Conservation (phyloP, 2,329 filamentous ascomycete species). For the Colletotrichum somersetense region DNA sequence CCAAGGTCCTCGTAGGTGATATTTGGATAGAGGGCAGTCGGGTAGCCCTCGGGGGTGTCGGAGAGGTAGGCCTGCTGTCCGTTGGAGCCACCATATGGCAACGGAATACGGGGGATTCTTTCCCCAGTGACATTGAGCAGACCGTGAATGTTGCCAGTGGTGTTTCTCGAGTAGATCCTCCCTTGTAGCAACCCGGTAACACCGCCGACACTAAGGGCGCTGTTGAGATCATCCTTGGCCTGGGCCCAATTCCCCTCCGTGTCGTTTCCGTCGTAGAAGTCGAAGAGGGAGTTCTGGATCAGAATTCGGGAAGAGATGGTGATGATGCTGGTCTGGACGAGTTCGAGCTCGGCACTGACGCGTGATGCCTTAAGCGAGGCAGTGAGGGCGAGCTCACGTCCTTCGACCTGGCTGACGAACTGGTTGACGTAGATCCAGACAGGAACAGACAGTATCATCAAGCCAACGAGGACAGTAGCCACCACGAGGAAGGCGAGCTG, state of each 20-base stretch:
- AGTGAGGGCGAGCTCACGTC: slow-evolving; percentile 77
- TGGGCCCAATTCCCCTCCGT: slow-evolving; percentile 70
- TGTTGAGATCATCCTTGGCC: slow-evolving; percentile 75
- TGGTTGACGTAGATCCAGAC: slow-evolving; percentile 72
- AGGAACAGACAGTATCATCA: slow-evolving; percentile 84
- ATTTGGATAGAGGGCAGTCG: slow-evolving; percentile 81
- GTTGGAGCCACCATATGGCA: slow-evolving; percentile 73
- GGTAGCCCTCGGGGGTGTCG: slow-evolving; percentile 75
- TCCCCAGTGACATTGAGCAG: slow-evolving; percentile 74
- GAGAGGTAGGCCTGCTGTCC: slow-evolving; percentile 72
- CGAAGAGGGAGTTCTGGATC: slow-evolving; percentile 65
- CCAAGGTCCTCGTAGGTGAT: slow-evolving; percentile 72
- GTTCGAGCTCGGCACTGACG: slow-evolving; percentile 80
- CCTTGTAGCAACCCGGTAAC: slow-evolving; percentile 75
- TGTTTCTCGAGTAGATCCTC: slow-evolving; percentile 78
- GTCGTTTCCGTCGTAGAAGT: slow-evolving; percentile 68
- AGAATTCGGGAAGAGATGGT: slow-evolving; percentile 77
- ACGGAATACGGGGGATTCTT: slow-evolving; percentile 61
- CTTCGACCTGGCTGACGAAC: slow-evolving; percentile 65
- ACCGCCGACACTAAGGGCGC: slow-evolving; percentile 74
- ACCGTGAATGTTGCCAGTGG: slow-evolving; percentile 66
- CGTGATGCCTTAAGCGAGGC: slow-evolving; percentile 90
- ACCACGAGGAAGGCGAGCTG: slow-evolving; percentile 87
- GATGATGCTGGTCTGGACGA: slow-evolving; percentile 80
- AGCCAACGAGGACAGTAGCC: slow-evolving; percentile 77